Conservation (phyloP, 2,329 filamentous ascomycete species). For the Colletotrichum liaoningense region DNA sequence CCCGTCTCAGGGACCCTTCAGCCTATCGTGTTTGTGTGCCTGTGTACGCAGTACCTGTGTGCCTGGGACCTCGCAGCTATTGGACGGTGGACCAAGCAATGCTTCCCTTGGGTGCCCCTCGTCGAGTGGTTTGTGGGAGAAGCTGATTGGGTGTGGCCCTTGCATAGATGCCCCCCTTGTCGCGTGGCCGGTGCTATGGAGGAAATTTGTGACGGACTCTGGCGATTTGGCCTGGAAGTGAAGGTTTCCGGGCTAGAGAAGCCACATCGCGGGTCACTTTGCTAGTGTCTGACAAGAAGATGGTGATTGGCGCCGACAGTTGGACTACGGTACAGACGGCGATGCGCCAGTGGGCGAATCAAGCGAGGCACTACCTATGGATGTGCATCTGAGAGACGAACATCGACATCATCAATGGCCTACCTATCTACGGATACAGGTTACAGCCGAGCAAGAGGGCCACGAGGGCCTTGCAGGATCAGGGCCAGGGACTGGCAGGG, state of each 20-base stretch:
- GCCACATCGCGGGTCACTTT: not conserved
- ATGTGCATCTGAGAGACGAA: not conserved
- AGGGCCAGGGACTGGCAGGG: not conserved
- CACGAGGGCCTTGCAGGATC: not conserved
- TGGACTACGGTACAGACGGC: not conserved
- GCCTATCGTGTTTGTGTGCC: not conserved
- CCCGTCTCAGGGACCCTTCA: not conserved
- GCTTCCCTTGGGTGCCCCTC: constrained; percentile 10
- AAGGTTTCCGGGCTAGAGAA: not conserved
- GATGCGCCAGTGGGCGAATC: not conserved
- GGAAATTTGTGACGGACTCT: constrained; percentile 16
- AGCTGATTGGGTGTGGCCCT: constrained; percentile 26
- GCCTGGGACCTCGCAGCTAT: too few relatives aligned
- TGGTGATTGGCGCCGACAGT: not conserved
- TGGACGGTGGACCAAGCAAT: not conserved
- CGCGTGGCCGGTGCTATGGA: constrained; percentile 13
- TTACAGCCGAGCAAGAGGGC: too few relatives aligned
- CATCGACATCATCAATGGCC: not conserved
- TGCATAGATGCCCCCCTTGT: constrained; percentile 27
- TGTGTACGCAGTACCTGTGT: too few relatives aligned
- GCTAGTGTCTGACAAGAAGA: not conserved
- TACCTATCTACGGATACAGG: too few relatives aligned
- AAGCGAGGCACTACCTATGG: not conserved
- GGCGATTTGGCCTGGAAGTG: not conserved
- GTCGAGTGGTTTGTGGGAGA: not conserved